These are phyloP conservation scores for Geotrichum candidum DNA, from an alignment of 1,139 yeast species.

Conservation along the genomic window DNA sequence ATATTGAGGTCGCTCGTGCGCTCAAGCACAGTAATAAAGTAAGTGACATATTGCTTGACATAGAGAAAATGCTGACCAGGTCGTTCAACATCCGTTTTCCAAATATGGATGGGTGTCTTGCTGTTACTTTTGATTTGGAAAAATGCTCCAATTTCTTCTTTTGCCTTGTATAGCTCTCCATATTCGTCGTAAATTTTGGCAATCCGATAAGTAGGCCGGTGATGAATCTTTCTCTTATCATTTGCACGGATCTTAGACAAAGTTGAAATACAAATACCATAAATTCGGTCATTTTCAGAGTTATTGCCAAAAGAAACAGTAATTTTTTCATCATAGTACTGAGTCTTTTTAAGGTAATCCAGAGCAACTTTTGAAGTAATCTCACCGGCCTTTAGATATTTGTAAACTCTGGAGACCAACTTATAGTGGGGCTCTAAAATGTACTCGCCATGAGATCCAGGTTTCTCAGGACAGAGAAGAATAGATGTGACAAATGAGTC, in stretches of 20 bases:
- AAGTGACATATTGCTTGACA: conserved; percentile 62
- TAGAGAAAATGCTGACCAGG: conserved; percentile 91
- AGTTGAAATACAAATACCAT: conserved; percentile 34
- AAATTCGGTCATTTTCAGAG: conserved; percentile 22
- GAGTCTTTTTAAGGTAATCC: conserved; percentile 34
- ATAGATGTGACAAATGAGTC: conserved; percentile 26
- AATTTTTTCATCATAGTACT: conserved; percentile 22
- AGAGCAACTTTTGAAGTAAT: conserved; percentile 40
- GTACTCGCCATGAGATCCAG: conserved; percentile 41
- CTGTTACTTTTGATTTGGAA: conserved; percentile 58
- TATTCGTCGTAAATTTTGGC: conserved; percentile 58
- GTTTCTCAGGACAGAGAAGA: conserved; percentile 37
- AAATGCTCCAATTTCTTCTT: conserved; percentile 55
- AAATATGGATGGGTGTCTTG: conserved; percentile 72
- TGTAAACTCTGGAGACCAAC: conserved; percentile 53
- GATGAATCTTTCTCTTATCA: conserved; percentile 91
- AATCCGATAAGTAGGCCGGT: conserved; percentile 70
- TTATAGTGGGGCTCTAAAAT: conserved; percentile 71
- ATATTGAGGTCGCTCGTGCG: conserved; percentile 52
- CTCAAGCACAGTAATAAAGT: conserved; percentile 53
- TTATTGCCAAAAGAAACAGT: conserved; percentile 6
- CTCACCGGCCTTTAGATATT: conserved; percentile 42
- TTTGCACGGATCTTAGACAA: conserved; percentile 42
- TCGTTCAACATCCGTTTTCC: conserved; percentile 89
- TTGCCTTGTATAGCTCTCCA: conserved; percentile 51